Evolutionary conservation across 176 grass and related monocot genomes (phyloP).

Genomic region (Carex kokanica): DNA sequence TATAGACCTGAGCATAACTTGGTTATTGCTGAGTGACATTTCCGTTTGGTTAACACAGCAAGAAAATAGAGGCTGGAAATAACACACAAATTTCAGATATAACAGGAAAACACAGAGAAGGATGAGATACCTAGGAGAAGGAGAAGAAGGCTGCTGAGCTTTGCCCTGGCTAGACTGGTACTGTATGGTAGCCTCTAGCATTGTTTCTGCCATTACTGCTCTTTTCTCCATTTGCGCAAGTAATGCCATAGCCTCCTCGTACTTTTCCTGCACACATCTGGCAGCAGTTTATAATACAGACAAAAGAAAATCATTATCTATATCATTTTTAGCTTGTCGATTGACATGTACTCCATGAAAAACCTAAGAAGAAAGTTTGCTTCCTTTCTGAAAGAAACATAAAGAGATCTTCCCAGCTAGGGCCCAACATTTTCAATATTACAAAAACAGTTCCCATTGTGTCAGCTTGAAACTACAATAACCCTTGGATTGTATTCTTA

Average conservation of each 20-base stretch:
- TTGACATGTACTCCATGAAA: slow-evolving; percentile 7
- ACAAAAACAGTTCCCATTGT: neutral
- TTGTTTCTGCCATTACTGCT: slow-evolving; percentile 97
- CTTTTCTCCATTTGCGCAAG: slow-evolving; percentile 81
- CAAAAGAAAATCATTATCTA: slow-evolving; percentile 21
- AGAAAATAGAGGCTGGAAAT: slow-evolving; percentile 1
- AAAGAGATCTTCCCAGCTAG: slow-evolving; percentile 11
- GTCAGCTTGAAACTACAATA: neutral
- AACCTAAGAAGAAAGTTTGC: slow-evolving; percentile 19
- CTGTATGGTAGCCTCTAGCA: slow-evolving; percentile 94
- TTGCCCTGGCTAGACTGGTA: slow-evolving; percentile 97
- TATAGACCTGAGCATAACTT: neutral
- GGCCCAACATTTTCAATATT: neutral
- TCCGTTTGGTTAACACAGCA: slow-evolving; percentile 16
- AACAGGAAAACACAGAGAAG: slow-evolving; percentile 33
- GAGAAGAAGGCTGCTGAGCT: slow-evolving; percentile 65
- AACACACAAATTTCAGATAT: slow-evolving; percentile 20
- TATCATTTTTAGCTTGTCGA: slow-evolving; percentile 1
- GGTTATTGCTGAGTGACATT: neutral
- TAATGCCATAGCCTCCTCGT: slow-evolving; percentile 60
- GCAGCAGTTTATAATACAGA: slow-evolving; percentile 18
- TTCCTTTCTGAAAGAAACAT: neutral
- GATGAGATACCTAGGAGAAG: slow-evolving; percentile 69
- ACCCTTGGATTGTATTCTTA: neutral
- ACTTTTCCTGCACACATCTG: slow-evolving; percentile 69